Conservation (phyloP, 306 rosid genomes). For the Delonix regia region DNA sequence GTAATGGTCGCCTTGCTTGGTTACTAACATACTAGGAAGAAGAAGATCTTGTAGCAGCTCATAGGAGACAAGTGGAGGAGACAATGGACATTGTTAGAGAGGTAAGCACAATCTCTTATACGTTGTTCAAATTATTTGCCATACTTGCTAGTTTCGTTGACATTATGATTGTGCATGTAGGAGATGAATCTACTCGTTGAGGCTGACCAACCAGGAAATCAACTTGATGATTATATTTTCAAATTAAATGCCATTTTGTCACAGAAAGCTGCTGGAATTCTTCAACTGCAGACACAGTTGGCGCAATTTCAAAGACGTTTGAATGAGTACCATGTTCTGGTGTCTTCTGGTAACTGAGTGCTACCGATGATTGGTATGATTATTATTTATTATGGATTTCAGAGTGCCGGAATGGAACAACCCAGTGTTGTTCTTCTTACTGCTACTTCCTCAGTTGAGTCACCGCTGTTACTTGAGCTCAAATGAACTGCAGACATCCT, state of each 20-base stretch:
- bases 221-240: constrained; percentile 65
- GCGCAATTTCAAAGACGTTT: constrained; percentile 79
- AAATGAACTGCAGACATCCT: constrained; percentile 25
- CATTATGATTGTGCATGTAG: constrained; percentile 49
- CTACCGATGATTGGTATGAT: constrained; percentile 13
- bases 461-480: constrained; percentile 30
- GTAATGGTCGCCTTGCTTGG: constrained; percentile 30
- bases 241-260: constrained; percentile 80
- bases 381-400: constrained; percentile 9
- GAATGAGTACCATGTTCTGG: constrained; percentile 68
- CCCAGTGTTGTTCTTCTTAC: background rate
- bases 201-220: constrained; percentile 93
- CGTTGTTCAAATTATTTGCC: constrained; percentile 1
- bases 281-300: constrained; percentile 80
- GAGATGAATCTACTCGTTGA: constrained; percentile 86
- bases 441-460: constrained; percentile 24
- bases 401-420: constrained; percentile 24
- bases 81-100: constrained; percentile 82
- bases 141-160: constrained; percentile 10
- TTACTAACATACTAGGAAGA: constrained; percentile 63
- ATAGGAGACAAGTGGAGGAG: constrained; percentile 88
- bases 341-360: constrained; percentile 56
- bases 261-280: constrained; percentile 78
- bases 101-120: constrained; percentile 48
- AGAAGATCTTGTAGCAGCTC: constrained; percentile 86